Evolutionary conservation across 208 protist species (phyloP).

Genomic region (Leptomonas seymouri): DNA sequence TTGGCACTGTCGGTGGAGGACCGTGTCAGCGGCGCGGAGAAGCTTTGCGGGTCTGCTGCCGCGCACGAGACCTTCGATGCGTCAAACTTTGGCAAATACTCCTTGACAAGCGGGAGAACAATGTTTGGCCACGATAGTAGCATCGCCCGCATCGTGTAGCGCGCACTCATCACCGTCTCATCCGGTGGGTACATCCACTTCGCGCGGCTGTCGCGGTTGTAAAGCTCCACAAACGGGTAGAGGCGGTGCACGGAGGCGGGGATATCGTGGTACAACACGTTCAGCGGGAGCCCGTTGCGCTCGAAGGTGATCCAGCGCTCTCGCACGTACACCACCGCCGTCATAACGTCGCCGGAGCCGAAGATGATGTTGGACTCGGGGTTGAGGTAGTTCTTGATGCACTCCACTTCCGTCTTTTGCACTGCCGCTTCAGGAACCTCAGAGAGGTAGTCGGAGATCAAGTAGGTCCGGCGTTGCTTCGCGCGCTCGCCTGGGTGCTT

Average conservation of each 20-base stretch:
- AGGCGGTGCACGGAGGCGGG: slow-evolving; percentile 54
- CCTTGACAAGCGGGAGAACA: slow-evolving; percentile 44
- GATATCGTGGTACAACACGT: slow-evolving; percentile 64
- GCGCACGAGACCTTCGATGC: background rate
- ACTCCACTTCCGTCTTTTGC: slow-evolving; percentile 36
- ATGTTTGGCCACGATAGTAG: slow-evolving; percentile 53
- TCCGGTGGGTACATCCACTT: slow-evolving; percentile 76
- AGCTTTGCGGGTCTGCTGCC: slow-evolving; percentile 6
- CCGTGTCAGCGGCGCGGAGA: slow-evolving; percentile 1
- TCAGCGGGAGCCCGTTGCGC: slow-evolving; percentile 79
- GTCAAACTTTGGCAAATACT: slow-evolving; percentile 18
- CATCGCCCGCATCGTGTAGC: slow-evolving; percentile 72
- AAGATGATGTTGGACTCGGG: slow-evolving; percentile 73
- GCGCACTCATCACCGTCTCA: slow-evolving; percentile 63
- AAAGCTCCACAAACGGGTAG: slow-evolving; percentile 86
- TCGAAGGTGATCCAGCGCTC: slow-evolving; percentile 70
- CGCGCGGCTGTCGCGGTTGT: slow-evolving; percentile 70
- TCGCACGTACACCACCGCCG: slow-evolving; percentile 63
- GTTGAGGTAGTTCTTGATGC: slow-evolving; percentile 61
- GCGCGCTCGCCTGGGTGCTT: slow-evolving; percentile 51
- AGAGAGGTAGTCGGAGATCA: slow-evolving; percentile 70
- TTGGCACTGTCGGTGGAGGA: background rate
- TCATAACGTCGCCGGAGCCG: slow-evolving; percentile 86
- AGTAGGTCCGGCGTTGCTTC: slow-evolving; percentile 51
- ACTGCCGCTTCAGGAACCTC: slow-evolving; percentile 54